Conservation (phyloP, 2,329 filamentous ascomycete genomes). For the Ilyonectria robusta region DNA sequence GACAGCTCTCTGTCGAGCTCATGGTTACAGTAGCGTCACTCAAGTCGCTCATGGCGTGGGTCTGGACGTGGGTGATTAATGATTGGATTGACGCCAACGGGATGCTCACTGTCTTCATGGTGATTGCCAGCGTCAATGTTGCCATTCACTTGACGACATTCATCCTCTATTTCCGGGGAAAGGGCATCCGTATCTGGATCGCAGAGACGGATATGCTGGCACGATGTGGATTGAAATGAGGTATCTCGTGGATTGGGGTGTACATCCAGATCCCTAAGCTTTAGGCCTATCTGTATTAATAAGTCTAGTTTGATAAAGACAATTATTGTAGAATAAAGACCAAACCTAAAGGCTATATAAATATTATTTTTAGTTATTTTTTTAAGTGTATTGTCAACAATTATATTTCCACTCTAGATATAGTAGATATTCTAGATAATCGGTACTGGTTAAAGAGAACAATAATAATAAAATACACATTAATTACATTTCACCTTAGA, state of each 20-base stretch:
- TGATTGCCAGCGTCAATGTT: constrained; percentile 19
- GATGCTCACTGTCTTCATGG: constrained; percentile 23
- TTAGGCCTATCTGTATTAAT: neutral
- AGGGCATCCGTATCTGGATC: constrained; percentile 24
- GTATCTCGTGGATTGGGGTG: neutral
- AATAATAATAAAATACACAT: too few species aligned
- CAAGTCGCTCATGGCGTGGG: constrained; percentile 22
- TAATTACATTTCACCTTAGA: too few species aligned
- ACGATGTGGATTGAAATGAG: constrained; percentile 15
- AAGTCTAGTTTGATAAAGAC: too few species aligned
- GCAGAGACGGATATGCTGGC: constrained; percentile 14
- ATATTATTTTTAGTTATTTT: too few species aligned
- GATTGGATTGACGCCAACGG: constrained; percentile 21
- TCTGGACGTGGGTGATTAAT: constrained; percentile 29
- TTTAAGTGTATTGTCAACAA: too few species aligned
- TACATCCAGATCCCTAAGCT: neutral
- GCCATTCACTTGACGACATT: constrained; percentile 11
- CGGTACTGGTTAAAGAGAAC: too few species aligned
- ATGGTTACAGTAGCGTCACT: constrained; percentile 26
- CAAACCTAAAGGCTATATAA: too few species aligned
- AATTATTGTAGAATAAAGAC: too few species aligned
- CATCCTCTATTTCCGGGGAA: constrained; percentile 11
- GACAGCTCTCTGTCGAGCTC: constrained; percentile 23
- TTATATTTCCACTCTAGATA: too few species aligned
- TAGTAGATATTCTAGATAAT: too few species aligned